phyloP scores from a whole-genome alignment of 306 rosid genomes.

The Vicia faba region DNA sequence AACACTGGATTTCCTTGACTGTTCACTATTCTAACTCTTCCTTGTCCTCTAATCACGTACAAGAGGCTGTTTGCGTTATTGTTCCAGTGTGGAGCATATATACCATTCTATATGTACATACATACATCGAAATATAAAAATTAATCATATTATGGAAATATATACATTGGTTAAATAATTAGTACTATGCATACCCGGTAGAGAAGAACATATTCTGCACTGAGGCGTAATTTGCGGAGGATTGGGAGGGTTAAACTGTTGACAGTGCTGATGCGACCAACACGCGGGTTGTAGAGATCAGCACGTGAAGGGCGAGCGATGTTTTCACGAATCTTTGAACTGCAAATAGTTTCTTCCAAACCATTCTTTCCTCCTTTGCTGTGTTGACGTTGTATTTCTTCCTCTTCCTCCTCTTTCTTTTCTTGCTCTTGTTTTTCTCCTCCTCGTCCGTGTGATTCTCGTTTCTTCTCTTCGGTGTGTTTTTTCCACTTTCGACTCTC shows the following conservation, averaged over 20 bases:
- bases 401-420: not conserved
- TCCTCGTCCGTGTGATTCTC: not conserved
- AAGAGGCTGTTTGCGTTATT: constrained; percentile 48
- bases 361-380: constrained; percentile 32
- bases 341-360: constrained; percentile 46
- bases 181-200: constrained; percentile 29
- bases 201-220: constrained; percentile 49
- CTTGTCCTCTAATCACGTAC: constrained; percentile 57
- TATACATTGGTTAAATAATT: not conserved
- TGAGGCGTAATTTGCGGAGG: constrained; percentile 42
- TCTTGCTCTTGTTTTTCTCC: not conserved
- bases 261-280: constrained; percentile 42
- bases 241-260: constrained; percentile 45
- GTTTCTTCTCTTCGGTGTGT: not conserved
- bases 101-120: too few species aligned
- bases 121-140: not conserved
- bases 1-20: constrained; percentile 46
- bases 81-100: constrained; percentile 66
- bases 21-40: constrained; percentile 55
- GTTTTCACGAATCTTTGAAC: constrained; percentile 35
- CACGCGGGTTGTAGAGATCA: constrained; percentile 45
- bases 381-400: too few species aligned
- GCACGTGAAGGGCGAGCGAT: constrained; percentile 43
- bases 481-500: not conserved
- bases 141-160: not conserved